These are phyloP conservation scores for Strobilomyces echinocephalus DNA, from an alignment of 768 basidiomycete genomes.

Conservation along the genomic window DNA sequence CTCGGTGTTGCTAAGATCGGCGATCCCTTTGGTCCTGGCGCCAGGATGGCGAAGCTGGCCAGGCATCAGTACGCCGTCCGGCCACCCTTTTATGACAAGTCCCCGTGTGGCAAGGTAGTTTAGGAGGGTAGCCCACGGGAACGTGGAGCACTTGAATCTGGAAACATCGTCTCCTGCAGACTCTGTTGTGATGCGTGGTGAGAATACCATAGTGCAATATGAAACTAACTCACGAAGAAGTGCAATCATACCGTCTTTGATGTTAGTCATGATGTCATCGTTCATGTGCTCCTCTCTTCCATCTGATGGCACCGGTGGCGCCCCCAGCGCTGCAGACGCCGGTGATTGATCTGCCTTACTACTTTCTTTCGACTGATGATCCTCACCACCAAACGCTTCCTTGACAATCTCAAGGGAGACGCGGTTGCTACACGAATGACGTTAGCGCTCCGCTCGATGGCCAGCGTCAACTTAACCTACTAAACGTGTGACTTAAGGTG, in stretches of 20 bases:
- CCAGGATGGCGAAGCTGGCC: background rate
- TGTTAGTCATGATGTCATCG: background rate
- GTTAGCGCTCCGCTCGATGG: background rate
- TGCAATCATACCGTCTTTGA: background rate
- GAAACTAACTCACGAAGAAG: background rate
- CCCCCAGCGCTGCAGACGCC: background rate
- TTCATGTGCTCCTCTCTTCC: background rate
- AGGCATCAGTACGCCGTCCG: background rate
- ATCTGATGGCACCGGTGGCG: background rate
- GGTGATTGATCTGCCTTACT: background rate
- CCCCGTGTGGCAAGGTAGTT: background rate
- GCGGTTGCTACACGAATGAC: background rate
- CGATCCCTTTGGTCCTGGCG: background rate
- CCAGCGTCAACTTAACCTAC: background rate
- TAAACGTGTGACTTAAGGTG: constrained; percentile 8
- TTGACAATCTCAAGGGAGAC: constrained; percentile 3
- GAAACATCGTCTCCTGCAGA: background rate
- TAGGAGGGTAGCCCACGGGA: background rate
- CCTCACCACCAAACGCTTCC: background rate
- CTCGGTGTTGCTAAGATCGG: background rate
- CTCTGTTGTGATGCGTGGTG: background rate
- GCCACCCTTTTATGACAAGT: constrained; percentile 1
- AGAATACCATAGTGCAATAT: background rate
- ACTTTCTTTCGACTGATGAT: background rate
- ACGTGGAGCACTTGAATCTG: background rate